Percentiles rank a stretch among this genome's conserved stretches.
These are phyloP conservation scores for Aureobasidium sp. DNA, from an alignment of 2,329 filamentous ascomycete species.

Conservation along the genomic window DNA sequence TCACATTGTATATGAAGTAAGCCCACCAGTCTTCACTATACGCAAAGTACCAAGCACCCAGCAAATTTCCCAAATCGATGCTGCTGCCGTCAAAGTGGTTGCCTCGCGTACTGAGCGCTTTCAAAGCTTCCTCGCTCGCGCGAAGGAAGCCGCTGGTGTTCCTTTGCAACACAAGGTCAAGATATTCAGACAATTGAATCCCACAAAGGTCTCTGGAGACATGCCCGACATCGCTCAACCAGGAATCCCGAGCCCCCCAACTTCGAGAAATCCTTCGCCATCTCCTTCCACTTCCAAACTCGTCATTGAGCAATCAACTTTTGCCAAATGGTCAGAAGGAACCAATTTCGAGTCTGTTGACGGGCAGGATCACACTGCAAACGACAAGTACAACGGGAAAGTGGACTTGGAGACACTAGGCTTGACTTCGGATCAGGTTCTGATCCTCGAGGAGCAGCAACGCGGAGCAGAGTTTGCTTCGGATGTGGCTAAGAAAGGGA, in stretches of 20 bases:
- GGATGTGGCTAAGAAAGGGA: slow-evolving; percentile 37
- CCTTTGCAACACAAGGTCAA: slow-evolving; percentile 66
- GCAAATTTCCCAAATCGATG: slow-evolving; percentile 15
- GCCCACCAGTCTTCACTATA: slow-evolving; percentile 78
- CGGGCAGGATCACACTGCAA: slow-evolving; percentile 61
- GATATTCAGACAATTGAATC: slow-evolving; percentile 59
- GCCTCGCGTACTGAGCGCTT: slow-evolving; percentile 64
- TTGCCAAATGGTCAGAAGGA: slow-evolving; percentile 56
- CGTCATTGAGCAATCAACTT: slow-evolving; percentile 56
- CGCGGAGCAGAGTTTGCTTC: slow-evolving; percentile 52
- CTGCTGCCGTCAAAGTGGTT: slow-evolving; percentile 54
- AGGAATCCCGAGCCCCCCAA: slow-evolving; percentile 40
- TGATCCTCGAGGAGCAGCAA: slow-evolving; percentile 78
- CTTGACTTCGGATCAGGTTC: slow-evolving; percentile 63
- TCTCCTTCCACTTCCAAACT: slow-evolving; percentile 44
- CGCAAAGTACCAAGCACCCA: slow-evolving; percentile 54
- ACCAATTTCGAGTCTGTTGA: slow-evolving; percentile 59
- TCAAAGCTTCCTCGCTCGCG: slow-evolving; percentile 66
- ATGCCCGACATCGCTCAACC: slow-evolving; percentile 22
- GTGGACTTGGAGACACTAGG: slow-evolving; percentile 59
- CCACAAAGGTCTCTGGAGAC: slow-evolving; percentile 24
- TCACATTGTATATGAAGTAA: slow-evolving; percentile 74
- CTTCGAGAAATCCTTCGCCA: slow-evolving; percentile 39
- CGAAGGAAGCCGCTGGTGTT: slow-evolving; percentile 63
- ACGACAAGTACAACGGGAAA: slow-evolving; percentile 71